Evolutionary conservation across 371 early-diverging fungal species (phyloP).

Genomic region (Mortierella sp.): DNA sequence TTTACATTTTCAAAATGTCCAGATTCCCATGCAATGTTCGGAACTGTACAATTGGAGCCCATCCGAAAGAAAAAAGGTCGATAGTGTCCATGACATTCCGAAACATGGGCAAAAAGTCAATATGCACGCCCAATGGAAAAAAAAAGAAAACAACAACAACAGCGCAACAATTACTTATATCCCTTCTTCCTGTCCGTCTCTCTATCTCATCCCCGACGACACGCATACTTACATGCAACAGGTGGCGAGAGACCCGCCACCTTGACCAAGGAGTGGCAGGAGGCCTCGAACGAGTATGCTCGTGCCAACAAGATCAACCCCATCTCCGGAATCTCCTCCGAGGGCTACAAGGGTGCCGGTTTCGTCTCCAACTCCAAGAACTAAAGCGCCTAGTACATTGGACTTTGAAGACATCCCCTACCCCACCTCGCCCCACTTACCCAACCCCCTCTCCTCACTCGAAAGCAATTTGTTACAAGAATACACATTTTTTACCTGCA

Average conservation of each 20-base stretch:
- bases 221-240: conserved; percentile 7
- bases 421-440: not conserved
- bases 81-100: not conserved
- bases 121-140: conserved; percentile 1
- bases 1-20: not conserved
- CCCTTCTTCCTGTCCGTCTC: not conserved
- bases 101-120: not conserved
- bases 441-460: conserved; percentile 9
- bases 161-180: not conserved
- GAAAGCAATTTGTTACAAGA: conserved; percentile 43
- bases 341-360: conserved; percentile 86
- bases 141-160: not conserved
- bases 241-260: conserved; percentile 81
- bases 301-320: conserved; percentile 93
- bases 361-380: conserved; percentile 65
- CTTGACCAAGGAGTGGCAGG: conserved; percentile 93
- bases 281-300: conserved; percentile 87
- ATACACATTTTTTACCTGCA: not conserved
- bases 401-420: not conserved
- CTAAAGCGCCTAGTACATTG: conserved; percentile 17
- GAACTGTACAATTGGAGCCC: conserved; percentile 12
- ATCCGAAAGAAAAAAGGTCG: not conserved
- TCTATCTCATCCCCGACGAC: not conserved
- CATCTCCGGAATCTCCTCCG: conserved; percentile 88
- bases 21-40: not conserved